These are phyloP conservation scores for Coniochaeta pulveracea DNA, from an alignment of 2,329 filamentous ascomycete genomes.

Conservation along the genomic window DNA sequence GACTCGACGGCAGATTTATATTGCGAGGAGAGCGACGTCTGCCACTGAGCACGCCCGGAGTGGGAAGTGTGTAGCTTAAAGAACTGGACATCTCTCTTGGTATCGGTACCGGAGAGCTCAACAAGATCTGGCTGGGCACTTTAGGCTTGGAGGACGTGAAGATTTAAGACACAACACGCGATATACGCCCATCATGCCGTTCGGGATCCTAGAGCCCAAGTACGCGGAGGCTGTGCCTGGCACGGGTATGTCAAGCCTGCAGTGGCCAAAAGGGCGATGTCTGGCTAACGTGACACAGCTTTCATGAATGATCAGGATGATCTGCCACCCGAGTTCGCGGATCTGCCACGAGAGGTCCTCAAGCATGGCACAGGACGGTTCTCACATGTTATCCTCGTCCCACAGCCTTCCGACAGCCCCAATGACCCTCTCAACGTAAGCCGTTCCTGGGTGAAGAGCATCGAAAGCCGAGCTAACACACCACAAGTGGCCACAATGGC, in stretches of 20 bases:
- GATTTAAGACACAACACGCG: too few species aligned
- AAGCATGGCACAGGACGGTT: slow-evolving; percentile 23
- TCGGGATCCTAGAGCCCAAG: slow-evolving; percentile 33
- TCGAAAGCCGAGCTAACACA: too few species aligned
- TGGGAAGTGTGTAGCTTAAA: too few species aligned
- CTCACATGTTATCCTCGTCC: slow-evolving; percentile 23
- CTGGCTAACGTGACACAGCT: slow-evolving; percentile 18
- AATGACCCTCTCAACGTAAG: slow-evolving; percentile 36
- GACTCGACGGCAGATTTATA: too few species aligned
- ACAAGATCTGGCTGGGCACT: too few species aligned
- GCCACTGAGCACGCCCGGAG: too few species aligned
- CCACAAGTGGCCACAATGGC: slow-evolving; percentile 29
- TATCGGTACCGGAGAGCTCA: too few species aligned
- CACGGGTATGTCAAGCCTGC: slow-evolving; percentile 23
- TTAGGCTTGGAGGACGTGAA: too few species aligned
- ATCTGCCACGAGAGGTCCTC: slow-evolving; percentile 27
- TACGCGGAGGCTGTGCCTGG: slow-evolving; percentile 33
- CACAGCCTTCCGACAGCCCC: slow-evolving; percentile 35
- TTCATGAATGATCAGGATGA: slow-evolving; percentile 33
- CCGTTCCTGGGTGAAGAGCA: too few species aligned
- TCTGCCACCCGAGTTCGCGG: slow-evolving; percentile 30
- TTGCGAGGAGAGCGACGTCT: too few species aligned
- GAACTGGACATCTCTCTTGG: too few species aligned
- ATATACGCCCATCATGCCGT: slow-evolving; percentile 33
- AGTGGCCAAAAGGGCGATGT: neutral